Percentiles rank a stretch among this genome's conserved stretches.
These are phyloP conservation scores for Arthrinium phaeospermum DNA, from an alignment of 2,329 filamentous ascomycete species.

Conservation along the genomic window DNA sequence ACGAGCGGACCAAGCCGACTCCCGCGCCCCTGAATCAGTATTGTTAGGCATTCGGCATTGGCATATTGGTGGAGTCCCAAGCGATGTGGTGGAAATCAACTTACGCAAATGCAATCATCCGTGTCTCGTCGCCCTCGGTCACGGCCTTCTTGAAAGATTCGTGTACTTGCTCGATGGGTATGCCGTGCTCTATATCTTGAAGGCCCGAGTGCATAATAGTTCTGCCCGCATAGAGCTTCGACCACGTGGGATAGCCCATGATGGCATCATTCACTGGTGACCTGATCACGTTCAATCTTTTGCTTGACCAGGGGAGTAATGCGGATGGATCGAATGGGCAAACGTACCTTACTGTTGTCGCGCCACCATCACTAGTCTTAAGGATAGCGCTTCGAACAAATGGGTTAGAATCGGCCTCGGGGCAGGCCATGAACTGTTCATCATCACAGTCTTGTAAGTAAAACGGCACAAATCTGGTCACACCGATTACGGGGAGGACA, in stretches of 20 bases:
- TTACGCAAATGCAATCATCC: not conserved
- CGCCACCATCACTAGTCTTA: not conserved
- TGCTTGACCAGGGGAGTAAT: not conserved
- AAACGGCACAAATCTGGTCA: not conserved
- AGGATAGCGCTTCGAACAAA: not conserved
- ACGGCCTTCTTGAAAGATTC: not conserved
- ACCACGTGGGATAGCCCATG: constrained; percentile 6
- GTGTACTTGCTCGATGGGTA: not conserved
- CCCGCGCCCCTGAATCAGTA: not conserved
- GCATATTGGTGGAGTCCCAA: too few species aligned
- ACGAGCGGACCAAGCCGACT: not conserved
- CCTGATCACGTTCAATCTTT: not conserved
- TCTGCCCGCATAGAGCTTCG: not conserved
- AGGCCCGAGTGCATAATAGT: not conserved
- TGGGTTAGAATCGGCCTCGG: not conserved
- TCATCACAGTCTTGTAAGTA: not conserved
- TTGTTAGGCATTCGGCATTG: not conserved
- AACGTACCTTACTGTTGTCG: not conserved
- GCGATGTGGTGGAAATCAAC: not conserved
- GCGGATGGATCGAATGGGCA: not conserved
- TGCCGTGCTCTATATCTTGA: not conserved
- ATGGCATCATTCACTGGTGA: not conserved
- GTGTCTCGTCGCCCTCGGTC: not conserved
- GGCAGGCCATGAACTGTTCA: not conserved
- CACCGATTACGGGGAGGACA: not conserved